A percentile compares a stretch with the other conserved stretches of the same genome.
These are phyloP conservation scores for Aspergillus luchuensis DNA, from an alignment of 2,329 filamentous ascomycete species.

Conservation along the genomic window DNA sequence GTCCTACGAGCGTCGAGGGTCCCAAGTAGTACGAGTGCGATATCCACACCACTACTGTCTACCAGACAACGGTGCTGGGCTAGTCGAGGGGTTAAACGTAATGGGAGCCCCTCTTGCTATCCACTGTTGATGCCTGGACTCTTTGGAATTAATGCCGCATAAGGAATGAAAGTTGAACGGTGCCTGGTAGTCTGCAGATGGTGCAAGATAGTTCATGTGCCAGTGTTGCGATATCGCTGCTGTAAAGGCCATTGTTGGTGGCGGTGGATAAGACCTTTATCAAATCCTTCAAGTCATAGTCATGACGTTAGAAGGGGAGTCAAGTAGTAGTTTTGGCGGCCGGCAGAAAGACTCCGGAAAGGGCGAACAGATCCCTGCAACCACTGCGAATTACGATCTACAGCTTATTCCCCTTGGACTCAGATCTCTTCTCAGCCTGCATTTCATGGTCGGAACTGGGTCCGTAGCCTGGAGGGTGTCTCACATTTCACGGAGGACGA, in stretches of 20 bases:
- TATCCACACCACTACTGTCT: background rate
- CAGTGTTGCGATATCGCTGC: background rate
- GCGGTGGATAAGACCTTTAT: background rate
- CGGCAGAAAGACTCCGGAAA: background rate
- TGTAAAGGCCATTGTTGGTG: background rate
- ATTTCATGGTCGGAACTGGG: background rate
- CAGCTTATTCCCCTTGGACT: background rate
- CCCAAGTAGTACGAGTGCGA: background rate
- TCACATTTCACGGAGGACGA: background rate
- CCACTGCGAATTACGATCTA: background rate
- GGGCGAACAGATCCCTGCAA: background rate
- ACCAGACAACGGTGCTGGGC: background rate
- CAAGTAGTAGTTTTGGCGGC: background rate
- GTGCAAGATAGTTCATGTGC: no score
- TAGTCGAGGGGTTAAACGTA: constrained; percentile 3
- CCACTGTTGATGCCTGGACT: background rate
- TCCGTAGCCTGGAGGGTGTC: background rate
- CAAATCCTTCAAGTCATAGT: background rate
- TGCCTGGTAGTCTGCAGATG: background rate
- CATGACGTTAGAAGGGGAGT: background rate
- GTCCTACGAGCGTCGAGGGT: background rate
- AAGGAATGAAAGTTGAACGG: background rate
- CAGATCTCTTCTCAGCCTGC: background rate
- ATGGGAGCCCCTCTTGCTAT: background rate
- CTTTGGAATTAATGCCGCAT: background rate